phyloP scores from a whole-genome alignment of 371 early-diverging fungal genomes.

The Lichtheimia ramosa region DNA sequence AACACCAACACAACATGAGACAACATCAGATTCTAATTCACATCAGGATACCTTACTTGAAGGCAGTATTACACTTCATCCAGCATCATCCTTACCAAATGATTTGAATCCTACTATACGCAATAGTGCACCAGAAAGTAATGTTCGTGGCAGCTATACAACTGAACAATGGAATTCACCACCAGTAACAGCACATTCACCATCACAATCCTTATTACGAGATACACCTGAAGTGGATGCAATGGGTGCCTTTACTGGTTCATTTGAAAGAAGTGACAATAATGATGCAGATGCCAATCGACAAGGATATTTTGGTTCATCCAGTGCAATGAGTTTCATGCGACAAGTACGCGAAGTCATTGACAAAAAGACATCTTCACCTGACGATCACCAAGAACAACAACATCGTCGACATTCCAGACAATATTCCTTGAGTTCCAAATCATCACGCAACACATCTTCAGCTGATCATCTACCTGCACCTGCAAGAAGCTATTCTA shows the following conservation, averaged over 20 bases:
- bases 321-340: slow-evolving; percentile 27
- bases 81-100: neutral
- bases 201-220: neutral
- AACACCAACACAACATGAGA: too few relatives aligned
- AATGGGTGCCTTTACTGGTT: slow-evolving; percentile 23
- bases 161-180: neutral
- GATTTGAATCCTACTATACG: neutral
- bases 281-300: slow-evolving; percentile 8
- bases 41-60: neutral
- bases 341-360: slow-evolving; percentile 24
- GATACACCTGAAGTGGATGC: slow-evolving; percentile 17
- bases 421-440: slow-evolving; percentile 6
- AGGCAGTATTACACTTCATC: neutral
- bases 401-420: neutral
- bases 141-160: neutral
- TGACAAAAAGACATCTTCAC: slow-evolving; percentile 20
- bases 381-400: slow-evolving; percentile 4
- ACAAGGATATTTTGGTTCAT: slow-evolving; percentile 27
- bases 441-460: slow-evolving; percentile 12
- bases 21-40: neutral
- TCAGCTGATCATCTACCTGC: neutral
- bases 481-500: neutral
- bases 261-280: slow-evolving; percentile 10
- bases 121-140: slow-evolving; percentile 6
- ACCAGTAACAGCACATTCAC: neutral